Percentiles rank a stretch among this genome's conserved stretches.
Conservation (phyloP, 208 protist species). For the Jaenimonas drosophilae region DNA sequence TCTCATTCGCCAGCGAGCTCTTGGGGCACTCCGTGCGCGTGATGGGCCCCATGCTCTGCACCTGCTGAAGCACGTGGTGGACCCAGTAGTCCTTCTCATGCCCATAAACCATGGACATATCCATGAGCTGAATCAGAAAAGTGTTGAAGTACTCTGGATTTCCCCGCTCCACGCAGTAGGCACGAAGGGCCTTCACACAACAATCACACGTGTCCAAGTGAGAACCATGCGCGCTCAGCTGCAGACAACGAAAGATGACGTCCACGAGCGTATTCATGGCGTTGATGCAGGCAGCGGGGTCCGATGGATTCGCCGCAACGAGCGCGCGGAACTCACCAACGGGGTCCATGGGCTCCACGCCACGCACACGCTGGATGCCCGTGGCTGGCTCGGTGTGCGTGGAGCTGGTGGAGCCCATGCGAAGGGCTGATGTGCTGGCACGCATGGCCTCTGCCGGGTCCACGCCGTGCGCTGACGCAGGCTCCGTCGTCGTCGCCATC, state of each 20-base stretch:
- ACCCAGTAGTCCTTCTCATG: constrained; percentile 20
- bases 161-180: constrained; percentile 47
- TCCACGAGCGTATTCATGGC: constrained; percentile 58
- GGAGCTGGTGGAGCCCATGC: too few species aligned
- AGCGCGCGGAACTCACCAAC: constrained; percentile 31
- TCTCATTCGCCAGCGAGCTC: constrained; percentile 13
- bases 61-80: constrained; percentile 8
- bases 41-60: constrained; percentile 18
- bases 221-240: constrained; percentile 35
- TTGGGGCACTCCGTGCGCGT: constrained; percentile 24
- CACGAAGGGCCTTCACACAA: constrained; percentile 52
- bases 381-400: too few species aligned
- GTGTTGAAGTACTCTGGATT: constrained; percentile 62
- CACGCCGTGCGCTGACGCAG: too few species aligned
- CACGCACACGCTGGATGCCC: too few species aligned
- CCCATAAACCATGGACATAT: constrained; percentile 18
- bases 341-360: constrained; percentile 39
- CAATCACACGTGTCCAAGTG: constrained; percentile 64
- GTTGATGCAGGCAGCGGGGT: constrained; percentile 25
- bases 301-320: constrained; percentile 4
- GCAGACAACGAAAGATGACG: constrained; percentile 48
- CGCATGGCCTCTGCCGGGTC: too few species aligned
- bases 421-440: too few species aligned
- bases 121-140: constrained; percentile 52
- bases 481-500: too few species aligned